phyloP scores from a whole-genome alignment of 345 rosid species.

The Citrus hindsii region DNA sequence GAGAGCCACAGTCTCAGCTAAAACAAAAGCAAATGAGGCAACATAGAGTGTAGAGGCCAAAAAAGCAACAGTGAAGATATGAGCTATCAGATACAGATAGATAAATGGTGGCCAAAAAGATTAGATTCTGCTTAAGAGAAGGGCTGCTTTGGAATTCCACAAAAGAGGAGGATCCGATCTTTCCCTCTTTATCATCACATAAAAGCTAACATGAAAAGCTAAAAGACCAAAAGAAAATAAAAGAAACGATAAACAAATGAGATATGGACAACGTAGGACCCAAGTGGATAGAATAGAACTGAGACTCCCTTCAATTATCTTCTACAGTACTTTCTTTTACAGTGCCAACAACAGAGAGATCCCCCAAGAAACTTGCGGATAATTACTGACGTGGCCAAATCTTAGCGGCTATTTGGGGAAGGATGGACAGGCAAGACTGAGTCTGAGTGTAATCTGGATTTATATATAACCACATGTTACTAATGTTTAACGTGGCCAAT shows the following conservation, averaged over 20 bases:
- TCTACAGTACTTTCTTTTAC: constrained; percentile 10
- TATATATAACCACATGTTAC: constrained; percentile 20
- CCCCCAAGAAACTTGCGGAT: background rate
- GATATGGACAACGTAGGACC: constrained; percentile 27
- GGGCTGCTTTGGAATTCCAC: constrained; percentile 25
- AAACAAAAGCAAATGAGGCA: constrained; percentile 11
- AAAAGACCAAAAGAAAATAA: background rate
- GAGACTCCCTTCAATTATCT: background rate
- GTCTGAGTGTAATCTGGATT: constrained; percentile 11
- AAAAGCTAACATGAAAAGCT: constrained; percentile 4
- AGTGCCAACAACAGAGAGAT: background rate
- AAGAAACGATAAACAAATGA: background rate
- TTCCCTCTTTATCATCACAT: constrained; percentile 2
- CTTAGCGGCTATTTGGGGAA: background rate
- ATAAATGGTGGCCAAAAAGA: constrained; percentile 12
- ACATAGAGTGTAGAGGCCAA: background rate
- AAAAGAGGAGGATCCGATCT: background rate
- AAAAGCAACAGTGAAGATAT: constrained; percentile 8
- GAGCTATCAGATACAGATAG: background rate
- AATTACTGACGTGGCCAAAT: background rate
- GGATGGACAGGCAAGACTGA: constrained; percentile 7
- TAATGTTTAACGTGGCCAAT: constrained; percentile 21
- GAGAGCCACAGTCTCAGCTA: constrained; percentile 14
- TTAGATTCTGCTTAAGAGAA: constrained; percentile 28
- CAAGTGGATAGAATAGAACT: constrained; percentile 15